Evolutionary conservation across 805 yeast species (phyloP).

Genomic region (Schwanniomyces pseudopolymorphus): DNA sequence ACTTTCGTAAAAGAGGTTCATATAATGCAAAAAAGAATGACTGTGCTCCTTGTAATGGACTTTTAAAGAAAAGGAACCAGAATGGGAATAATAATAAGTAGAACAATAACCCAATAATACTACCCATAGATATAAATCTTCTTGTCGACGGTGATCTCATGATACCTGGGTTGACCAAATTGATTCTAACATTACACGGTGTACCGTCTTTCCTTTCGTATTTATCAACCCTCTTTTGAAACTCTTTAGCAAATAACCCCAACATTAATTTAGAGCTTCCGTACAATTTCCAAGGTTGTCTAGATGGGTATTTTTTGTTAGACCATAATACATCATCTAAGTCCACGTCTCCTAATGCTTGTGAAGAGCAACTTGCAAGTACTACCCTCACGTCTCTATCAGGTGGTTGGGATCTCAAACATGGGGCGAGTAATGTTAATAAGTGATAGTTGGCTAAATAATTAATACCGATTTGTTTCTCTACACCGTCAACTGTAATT

Average conservation of each 20-base stretch:
- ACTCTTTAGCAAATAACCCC: conserved; percentile 73
- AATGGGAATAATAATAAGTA: conserved; percentile 76
- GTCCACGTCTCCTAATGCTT: conserved; percentile 69
- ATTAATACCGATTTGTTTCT: conserved; percentile 79
- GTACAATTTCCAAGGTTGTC: conserved; percentile 70
- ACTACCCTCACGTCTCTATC: conserved; percentile 90
- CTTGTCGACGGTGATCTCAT: conserved; percentile 87
- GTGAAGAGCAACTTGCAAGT: conserved; percentile 75
- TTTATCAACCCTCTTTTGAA: conserved; percentile 61
- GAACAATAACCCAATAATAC: conserved; percentile 56
- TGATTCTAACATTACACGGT: conserved; percentile 66
- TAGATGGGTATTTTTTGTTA: conserved; percentile 53
- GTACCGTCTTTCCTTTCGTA: conserved; percentile 70
- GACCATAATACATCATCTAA: conserved; percentile 66
- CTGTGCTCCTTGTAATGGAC: conserved; percentile 78
- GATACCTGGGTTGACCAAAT: conserved; percentile 86
- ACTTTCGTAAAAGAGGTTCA: conserved; percentile 66
- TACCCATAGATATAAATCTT: conserved; percentile 74
- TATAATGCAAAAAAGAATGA: conserved; percentile 64
- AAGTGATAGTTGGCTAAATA: conserved; percentile 81
- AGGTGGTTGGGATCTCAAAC: conserved; percentile 85
- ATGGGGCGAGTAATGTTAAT: conserved; percentile 76
- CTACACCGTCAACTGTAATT: conserved; percentile 79
- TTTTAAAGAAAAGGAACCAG: conserved; percentile 78
- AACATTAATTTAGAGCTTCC: conserved; percentile 82